Conservation (phyloP, 169 alveolate genomes). For the Eimeria sp. region DNA sequence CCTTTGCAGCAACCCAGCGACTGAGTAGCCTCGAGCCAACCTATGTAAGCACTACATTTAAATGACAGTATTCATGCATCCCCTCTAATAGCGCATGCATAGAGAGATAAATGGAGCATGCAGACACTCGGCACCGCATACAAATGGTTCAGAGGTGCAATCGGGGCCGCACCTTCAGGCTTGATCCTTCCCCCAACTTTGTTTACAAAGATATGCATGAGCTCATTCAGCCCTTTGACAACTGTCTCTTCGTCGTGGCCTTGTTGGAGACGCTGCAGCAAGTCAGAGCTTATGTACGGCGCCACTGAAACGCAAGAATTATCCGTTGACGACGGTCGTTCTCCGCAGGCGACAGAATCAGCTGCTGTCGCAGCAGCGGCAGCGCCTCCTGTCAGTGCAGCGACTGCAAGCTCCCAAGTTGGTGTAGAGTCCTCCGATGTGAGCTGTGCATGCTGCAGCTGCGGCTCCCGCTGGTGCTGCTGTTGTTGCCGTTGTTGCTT, state of each 20-base stretch:
- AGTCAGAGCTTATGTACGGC: constrained; percentile 29
- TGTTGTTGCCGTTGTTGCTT: constrained; percentile 53
- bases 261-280: constrained; percentile 71
- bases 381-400: constrained; percentile 60
- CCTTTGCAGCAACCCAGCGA: neutral
- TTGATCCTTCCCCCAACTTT: constrained; percentile 46
- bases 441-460: neutral
- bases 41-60: neutral
- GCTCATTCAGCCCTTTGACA: constrained; percentile 53
- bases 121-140: neutral
- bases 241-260: constrained; percentile 48
- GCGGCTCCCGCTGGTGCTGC: neutral
- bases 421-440: constrained; percentile 3
- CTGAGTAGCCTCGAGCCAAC: neutral
- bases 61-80: neutral
- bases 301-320: constrained; percentile 43
- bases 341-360: constrained; percentile 37
- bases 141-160: neutral
- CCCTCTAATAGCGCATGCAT: neutral
- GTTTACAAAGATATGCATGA: constrained; percentile 48
- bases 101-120: neutral
- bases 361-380: constrained; percentile 61
- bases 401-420: constrained; percentile 33
- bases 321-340: neutral
- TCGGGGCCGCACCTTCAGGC: constrained; percentile 44